Conservation (phyloP, 352 stramenopile species). For the Pythium vanterpoolii region DNA sequence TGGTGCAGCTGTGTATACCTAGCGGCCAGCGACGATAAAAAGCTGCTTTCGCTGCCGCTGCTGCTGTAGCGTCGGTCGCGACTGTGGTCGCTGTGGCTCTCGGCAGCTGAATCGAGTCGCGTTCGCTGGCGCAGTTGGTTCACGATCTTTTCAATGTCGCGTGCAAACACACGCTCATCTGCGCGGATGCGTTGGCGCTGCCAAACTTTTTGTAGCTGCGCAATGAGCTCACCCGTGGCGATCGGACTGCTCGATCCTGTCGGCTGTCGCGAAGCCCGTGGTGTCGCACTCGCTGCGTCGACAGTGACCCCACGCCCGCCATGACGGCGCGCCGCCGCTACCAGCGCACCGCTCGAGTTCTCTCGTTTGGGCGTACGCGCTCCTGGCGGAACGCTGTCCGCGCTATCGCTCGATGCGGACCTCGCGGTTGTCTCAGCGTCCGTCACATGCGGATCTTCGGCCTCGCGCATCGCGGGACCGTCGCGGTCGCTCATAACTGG, state of each 20-base stretch:
- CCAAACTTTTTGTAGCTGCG: slow-evolving; percentile 55
- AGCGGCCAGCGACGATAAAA: slow-evolving; percentile 5
- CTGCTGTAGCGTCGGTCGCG: neutral
- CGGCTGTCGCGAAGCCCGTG: neutral
- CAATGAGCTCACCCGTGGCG: slow-evolving; percentile 41
- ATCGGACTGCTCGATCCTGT: neutral
- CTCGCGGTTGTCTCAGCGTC: neutral
- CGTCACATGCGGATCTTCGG: neutral
- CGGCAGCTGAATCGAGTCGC: neutral
- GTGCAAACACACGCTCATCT: slow-evolving; percentile 62
- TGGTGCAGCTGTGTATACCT: slow-evolving; percentile 4
- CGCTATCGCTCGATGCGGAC: neutral
- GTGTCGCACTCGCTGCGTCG: neutral
- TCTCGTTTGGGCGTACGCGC: neutral
- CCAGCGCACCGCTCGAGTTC: neutral
- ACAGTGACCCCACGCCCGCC: neutral
- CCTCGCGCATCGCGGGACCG: neutral
- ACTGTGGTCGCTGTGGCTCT: neutral
- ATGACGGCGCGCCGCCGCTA: slow-evolving; percentile 7
- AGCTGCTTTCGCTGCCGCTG: slow-evolving; percentile 11
- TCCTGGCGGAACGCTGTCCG: neutral
- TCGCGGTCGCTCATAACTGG: neutral
- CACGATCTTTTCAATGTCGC: slow-evolving; percentile 66
- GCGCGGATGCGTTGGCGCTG: slow-evolving; percentile 58
- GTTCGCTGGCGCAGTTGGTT: neutral